Evolutionary conservation across 495 filamentous ascomycete species (phyloP).

Genomic region (Neurospora hispaniola): DNA sequence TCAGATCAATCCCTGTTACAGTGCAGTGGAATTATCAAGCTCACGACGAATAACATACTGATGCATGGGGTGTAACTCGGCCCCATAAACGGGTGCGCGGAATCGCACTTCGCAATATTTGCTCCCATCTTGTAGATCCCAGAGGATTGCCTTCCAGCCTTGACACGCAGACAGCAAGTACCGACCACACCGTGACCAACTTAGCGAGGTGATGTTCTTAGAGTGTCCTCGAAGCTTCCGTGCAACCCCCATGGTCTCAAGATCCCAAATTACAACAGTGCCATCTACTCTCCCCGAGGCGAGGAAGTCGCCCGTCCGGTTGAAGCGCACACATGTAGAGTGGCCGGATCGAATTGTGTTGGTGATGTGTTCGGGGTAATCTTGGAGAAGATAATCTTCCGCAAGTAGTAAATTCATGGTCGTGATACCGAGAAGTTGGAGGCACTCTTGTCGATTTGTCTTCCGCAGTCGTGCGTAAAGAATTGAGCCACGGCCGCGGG

Average conservation of each 20-base stretch:
- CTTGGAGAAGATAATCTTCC: constrained; percentile 66
- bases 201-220: constrained; percentile 78
- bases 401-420: constrained; percentile 43
- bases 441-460: not conserved
- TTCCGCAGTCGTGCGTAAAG: constrained; percentile 7
- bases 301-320: constrained; percentile 83
- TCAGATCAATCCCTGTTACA: not conserved
- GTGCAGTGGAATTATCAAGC: not conserved
- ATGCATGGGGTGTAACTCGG: constrained; percentile 85
- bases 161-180: constrained; percentile 92
- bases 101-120: constrained; percentile 59
- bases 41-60: constrained; percentile 45
- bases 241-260: constrained; percentile 92
- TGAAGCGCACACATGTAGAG: constrained; percentile 70
- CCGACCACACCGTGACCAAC: constrained; percentile 85
- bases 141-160: constrained; percentile 90
- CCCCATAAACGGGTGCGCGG: constrained; percentile 86
- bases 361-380: constrained; percentile 83
- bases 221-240: constrained; percentile 88
- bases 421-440: constrained; percentile 1
- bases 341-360: constrained; percentile 69
- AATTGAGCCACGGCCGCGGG: not conserved
- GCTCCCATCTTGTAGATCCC: constrained; percentile 70
- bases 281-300: constrained; percentile 91
- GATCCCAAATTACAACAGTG: constrained; percentile 88